Evolutionary conservation across 768 basidiomycete species (phyloP).

Genomic region (Dioszegia crocea): DNA sequence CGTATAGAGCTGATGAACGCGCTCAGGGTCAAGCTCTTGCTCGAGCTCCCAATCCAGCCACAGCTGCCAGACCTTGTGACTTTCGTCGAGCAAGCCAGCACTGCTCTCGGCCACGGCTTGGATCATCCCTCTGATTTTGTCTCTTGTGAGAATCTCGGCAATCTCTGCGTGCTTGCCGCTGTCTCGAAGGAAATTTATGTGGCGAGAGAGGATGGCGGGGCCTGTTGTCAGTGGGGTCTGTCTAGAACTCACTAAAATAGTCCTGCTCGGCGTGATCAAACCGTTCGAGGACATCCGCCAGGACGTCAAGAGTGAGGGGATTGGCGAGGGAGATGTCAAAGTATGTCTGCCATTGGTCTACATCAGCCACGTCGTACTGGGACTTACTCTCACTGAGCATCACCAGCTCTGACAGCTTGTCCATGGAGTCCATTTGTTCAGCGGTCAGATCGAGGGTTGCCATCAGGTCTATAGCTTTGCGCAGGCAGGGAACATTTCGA

Average conservation of each 20-base stretch:
- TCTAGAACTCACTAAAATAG: constrained; percentile 29
- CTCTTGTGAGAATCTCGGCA: constrained; percentile 72
- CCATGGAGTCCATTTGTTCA: constrained; percentile 14
- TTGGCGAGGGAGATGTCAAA: constrained; percentile 19
- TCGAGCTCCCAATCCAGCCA: constrained; percentile 38
- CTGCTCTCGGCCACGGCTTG: constrained; percentile 12
- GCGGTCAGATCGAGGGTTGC: constrained; percentile 6
- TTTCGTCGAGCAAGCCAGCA: constrained; percentile 19
- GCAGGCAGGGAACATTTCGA: constrained; percentile 30
- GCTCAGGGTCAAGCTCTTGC: constrained; percentile 6
- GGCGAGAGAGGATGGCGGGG: constrained; percentile 19
- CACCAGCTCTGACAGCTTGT: constrained; percentile 24
- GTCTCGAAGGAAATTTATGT: constrained; percentile 25
- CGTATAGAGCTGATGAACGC: constrained; percentile 26
- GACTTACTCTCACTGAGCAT: constrained; percentile 39
- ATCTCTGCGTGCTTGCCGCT: constrained; percentile 61
- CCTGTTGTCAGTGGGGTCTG: constrained; percentile 12
- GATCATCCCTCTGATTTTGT: constrained; percentile 44
- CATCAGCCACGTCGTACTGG: constrained; percentile 1
- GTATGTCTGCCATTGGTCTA: constrained; percentile 30
- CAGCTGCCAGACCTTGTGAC: constrained; percentile 32
- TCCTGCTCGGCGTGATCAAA: constrained; percentile 39
- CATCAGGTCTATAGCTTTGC: constrained; percentile 27
- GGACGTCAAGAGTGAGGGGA: constrained; percentile 26
- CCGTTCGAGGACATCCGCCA: constrained; percentile 28